phyloP scores from a whole-genome alignment of 2,329 filamentous ascomycete species.

The Thelonectria olida region DNA sequence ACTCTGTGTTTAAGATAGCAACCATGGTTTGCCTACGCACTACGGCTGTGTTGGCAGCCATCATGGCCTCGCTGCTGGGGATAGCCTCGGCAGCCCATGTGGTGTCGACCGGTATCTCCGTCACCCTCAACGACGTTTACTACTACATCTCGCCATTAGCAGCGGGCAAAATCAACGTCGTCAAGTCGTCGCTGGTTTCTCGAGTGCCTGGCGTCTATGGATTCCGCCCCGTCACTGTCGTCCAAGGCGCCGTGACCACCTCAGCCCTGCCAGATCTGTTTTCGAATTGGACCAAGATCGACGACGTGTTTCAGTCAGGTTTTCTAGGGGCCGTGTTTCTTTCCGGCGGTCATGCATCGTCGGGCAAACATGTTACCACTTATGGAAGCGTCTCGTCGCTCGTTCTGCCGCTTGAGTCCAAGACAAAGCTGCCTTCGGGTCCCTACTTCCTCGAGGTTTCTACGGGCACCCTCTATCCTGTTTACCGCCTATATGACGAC shows the following conservation, averaged over 20 bases:
- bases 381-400: background rate
- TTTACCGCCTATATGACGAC: background rate
- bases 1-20: too few relatives aligned
- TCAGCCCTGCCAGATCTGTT: background rate
- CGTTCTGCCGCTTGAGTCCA: background rate
- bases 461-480: background rate
- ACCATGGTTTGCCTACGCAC: too few relatives aligned
- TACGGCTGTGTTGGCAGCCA: too few relatives aligned
- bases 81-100: background rate
- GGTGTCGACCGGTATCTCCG: background rate
- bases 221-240: background rate
- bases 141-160: conserved; percentile 2
- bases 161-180: background rate
- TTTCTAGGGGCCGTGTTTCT: background rate
- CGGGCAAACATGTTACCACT: background rate
- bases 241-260: background rate
- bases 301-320: conserved; percentile 1
- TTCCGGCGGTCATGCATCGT: background rate
- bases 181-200: background rate
- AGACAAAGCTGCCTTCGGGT: background rate
- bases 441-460: background rate
- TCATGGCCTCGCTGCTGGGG: too few relatives aligned
- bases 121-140: background rate
- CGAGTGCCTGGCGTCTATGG: background rate
- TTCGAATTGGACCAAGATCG: conserved; percentile 1